phyloP scores from a whole-genome alignment of 306 rosid species.

The Trifolium subterraneum region DNA sequence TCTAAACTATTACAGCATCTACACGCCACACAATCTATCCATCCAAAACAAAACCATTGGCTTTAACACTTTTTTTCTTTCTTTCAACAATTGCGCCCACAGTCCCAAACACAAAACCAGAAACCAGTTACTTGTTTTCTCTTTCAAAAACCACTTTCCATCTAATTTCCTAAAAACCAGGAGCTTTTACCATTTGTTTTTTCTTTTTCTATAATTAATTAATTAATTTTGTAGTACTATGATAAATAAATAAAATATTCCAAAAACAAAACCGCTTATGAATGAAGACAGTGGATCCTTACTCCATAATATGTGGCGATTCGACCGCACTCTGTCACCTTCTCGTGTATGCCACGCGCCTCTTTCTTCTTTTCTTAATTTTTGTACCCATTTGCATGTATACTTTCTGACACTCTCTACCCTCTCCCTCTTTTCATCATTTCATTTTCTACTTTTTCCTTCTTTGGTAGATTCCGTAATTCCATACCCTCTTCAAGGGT shows the following conservation, averaged over 20 bases:
- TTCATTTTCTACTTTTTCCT: constrained; percentile 36
- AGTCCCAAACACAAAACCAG: constrained; percentile 47
- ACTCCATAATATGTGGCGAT: constrained; percentile 86
- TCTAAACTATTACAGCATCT: not conserved
- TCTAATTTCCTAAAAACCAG: constrained; percentile 77
- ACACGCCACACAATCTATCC: constrained; percentile 18
- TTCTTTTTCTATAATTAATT: not conserved
- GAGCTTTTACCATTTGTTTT: constrained; percentile 54
- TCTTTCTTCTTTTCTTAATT: constrained; percentile 34
- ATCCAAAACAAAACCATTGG: constrained; percentile 57
- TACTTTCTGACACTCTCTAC: not conserved
- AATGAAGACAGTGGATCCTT: constrained; percentile 43
- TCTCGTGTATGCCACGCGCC: constrained; percentile 92
- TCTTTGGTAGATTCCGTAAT: constrained; percentile 29
- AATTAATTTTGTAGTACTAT: not conserved
- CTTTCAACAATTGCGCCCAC: constrained; percentile 50
- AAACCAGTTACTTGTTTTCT: constrained; percentile 51
- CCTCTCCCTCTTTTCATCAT: not conserved
- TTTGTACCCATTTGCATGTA: constrained; percentile 87
- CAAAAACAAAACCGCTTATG: constrained; percentile 27
- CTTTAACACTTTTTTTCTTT: constrained; percentile 12
- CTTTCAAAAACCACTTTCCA: constrained; percentile 39
- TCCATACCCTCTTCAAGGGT: too few relatives aligned
- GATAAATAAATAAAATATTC: constrained; percentile 1
- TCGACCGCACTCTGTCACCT: constrained; percentile 88